Base-by-base conservation (phyloP, 345 rosid genomes). In the Eucalyptus cloeziana region DNA sequence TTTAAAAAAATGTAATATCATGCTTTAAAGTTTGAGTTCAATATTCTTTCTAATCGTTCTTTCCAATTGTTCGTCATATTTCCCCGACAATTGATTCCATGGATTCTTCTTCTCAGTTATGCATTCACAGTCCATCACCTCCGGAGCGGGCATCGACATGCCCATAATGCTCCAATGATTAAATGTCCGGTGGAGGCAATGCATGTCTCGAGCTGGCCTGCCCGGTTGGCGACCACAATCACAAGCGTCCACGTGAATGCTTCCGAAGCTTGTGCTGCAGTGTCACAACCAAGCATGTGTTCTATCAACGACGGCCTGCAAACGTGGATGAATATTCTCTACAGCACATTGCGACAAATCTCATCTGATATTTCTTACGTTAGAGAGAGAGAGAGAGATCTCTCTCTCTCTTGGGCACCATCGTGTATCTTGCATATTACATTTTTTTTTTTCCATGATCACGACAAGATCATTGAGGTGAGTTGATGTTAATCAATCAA, bases 21-120 rank as follows among this genome's bases (percentile, higher is more conserved):
- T 0, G 0, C 5, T 0, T 52, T 0, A 52, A 52, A 52, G 10
- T 52, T 2, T 52, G 0, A 21, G 25, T 21, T 52, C 40, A 40
- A 4, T 40, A 40, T 40, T 40, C 40, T 40, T 40, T 40, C 40
- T 40, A 40, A 5, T 52, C 21, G 3, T 52, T 52, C 25, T 7
- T 21, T 52, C 25, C 25, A 7, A 21, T 52, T 0, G 58, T 52
- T 52, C 5, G 58, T 21, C 0, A 10, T 52, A 52, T 52, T 52
- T 52, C 25, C 58, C 8, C 58, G 0, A 52, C 58, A 52, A n/a
- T 15, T n/a, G 37, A 64, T 64, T 64, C 37, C 76, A 64, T 15
- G 21, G 40, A 64, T 64, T 64, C 21, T 64, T 62, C 71, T 37
- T 71, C 24, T 6, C 81, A 71, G 2, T 19, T 10, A 10, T 71